Base-by-base conservation (phyloP, 768 basidiomycete species). In the Trametes meyenii region DNA sequence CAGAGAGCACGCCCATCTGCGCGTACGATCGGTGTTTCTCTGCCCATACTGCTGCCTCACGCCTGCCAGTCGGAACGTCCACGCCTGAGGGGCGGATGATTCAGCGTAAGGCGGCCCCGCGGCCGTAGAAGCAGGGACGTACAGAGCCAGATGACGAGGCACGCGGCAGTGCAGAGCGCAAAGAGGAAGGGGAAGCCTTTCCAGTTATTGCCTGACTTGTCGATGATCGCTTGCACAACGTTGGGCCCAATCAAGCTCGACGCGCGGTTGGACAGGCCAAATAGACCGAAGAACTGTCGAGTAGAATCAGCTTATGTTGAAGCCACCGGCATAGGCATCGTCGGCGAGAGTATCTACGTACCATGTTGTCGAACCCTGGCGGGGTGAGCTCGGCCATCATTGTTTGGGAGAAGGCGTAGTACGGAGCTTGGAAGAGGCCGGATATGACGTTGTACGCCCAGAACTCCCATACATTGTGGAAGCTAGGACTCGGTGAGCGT, bases 301-400 rank as follows among this genome's bases (percentile, higher is more conserved):
- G 24, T 43, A 6, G 49, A 8, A 24, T 24, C 3, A 35, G 46
- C 11, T 35, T 16, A 8, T 29, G 29, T 92, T 0, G 90, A 91
- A 11, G 45, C 13, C 13, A 14, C n/a, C n/a, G 5, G 21, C 21
- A 24, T 2, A 46, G 21, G 1, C 3, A 44, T 44, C 8, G n/a
- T 23, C 7, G 21, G 44, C 16, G 21, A 10, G 29, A 33, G 29
- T 33, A 3, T 33, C 29, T 38, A 55, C 69, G 21, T 57, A 81
- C 83, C 84, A 85, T 92, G 69, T 92, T 91, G 66, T 94, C 92
- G 69, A 90, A 94, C 0, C 92, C 93, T 0, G 90, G 89, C 12
- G 92, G 92, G 5, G 89, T 86, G 11, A 96, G 82, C 72, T 95
- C 93, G 0, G 90, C 89, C 90, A 92, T 92, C 88, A 91, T 89